phyloP scores from a whole-genome alignment of 129 eudicot species.

The Ambrosia trifida region DNA sequence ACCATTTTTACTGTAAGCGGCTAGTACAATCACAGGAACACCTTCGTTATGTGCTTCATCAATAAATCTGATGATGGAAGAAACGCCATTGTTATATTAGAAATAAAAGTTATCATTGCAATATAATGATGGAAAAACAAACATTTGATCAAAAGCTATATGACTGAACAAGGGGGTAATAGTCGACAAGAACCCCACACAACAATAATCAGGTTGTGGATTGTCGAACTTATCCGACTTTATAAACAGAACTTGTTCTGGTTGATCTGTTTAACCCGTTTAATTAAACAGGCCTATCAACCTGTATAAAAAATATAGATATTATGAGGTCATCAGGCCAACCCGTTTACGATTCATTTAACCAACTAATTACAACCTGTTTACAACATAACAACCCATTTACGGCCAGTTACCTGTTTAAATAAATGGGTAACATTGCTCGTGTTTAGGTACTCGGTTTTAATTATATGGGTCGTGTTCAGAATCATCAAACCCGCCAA shows the following conservation, averaged over 20 bases:
- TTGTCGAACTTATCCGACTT: background rate
- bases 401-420: background rate
- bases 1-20: constrained; percentile 65
- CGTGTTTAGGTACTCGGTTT: too few relatives aligned
- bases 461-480: background rate
- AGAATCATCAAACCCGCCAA: background rate
- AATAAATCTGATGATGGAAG: constrained; percentile 59
- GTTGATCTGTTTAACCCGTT: background rate
- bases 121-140: background rate
- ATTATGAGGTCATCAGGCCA: background rate
- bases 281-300: background rate
- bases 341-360: background rate
- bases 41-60: constrained; percentile 75
- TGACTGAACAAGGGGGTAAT: background rate
- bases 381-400: background rate
- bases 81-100: background rate
- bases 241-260: background rate
- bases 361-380: too few relatives aligned
- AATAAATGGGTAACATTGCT: background rate
- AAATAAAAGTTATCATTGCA: background rate
- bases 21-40: constrained; percentile 60
- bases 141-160: background rate
- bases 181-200: background rate
- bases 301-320: background rate
- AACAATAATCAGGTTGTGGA: background rate